Evolutionary conservation across 345 rosid genomes (phyloP).

Genomic region (Brassica nigra): DNA sequence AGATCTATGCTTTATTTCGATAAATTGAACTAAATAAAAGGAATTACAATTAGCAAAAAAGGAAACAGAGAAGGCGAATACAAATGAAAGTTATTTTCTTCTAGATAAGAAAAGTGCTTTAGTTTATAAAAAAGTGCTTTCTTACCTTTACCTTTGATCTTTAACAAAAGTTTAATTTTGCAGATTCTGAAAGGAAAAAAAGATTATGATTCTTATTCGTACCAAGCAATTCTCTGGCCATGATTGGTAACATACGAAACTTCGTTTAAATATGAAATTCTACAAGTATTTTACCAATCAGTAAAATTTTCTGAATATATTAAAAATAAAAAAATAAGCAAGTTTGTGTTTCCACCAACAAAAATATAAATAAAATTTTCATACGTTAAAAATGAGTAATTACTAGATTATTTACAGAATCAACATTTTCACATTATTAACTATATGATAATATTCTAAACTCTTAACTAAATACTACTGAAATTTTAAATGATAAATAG

Average conservation of each 20-base stretch:
- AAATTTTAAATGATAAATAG: neutral
- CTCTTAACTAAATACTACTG: neutral
- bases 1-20: conserved; percentile 7
- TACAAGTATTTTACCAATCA: too few species aligned
- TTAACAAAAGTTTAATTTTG: conserved; percentile 23
- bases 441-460: too few species aligned
- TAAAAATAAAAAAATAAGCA: too few species aligned
- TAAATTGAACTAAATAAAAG: neutral
- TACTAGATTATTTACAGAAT: too few species aligned
- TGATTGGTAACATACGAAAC: too few species aligned
- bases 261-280: too few species aligned
- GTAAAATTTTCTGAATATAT: too few species aligned
- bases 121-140: conserved; percentile 5
- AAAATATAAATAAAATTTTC: too few species aligned
- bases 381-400: neutral
- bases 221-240: conserved; percentile 15
- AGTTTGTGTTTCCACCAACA: neutral
- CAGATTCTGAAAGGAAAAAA: conserved; percentile 37
- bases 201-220: conserved; percentile 34
- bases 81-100: neutral
- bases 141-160: conserved; percentile 10
- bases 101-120: neutral
- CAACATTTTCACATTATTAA: too few species aligned
- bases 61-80: neutral
- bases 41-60: conserved; percentile 6